These are phyloP conservation scores for Aaosphaeria arxii DNA, from an alignment of 2,329 filamentous ascomycete genomes.

Conservation along the genomic window DNA sequence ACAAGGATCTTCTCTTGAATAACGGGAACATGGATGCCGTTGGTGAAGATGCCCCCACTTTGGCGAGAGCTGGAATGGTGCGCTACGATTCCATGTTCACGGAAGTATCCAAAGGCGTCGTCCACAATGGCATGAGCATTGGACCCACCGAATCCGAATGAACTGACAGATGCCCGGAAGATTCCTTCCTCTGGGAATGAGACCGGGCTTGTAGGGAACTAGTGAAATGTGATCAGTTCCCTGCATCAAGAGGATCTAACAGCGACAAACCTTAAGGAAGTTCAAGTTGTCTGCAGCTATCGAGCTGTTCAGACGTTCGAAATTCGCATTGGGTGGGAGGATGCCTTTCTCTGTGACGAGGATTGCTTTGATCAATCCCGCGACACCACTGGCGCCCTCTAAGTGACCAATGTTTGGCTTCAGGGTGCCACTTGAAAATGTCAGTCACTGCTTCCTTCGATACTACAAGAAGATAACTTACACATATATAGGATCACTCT, in stretches of 20 bases:
- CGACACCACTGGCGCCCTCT: slow-evolving; percentile 35
- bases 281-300: slow-evolving; percentile 1
- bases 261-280: not conserved
- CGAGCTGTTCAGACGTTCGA: slow-evolving; percentile 9
- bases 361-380: slow-evolving; percentile 35
- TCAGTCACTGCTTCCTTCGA: not conserved
- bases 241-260: not conserved
- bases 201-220: not conserved
- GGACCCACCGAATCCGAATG: slow-evolving; percentile 12
- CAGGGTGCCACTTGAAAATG: slow-evolving; percentile 1
- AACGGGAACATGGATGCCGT: not conserved
- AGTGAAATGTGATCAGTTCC: not conserved
- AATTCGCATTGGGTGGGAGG: slow-evolving; percentile 22
- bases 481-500: not conserved
- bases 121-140: slow-evolving; percentile 13
- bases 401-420: slow-evolving; percentile 41
- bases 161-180: slow-evolving; percentile 6
- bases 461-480: not conserved
- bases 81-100: not conserved
- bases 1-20: no score
- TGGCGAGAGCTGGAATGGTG: not conserved
- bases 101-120: not conserved
- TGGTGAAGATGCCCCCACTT: not conserved
- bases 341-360: slow-evolving; percentile 35
- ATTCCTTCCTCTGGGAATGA: not conserved